Conservation (phyloP, 2,329 filamentous ascomycete species). For the Alternaria longipes region DNA sequence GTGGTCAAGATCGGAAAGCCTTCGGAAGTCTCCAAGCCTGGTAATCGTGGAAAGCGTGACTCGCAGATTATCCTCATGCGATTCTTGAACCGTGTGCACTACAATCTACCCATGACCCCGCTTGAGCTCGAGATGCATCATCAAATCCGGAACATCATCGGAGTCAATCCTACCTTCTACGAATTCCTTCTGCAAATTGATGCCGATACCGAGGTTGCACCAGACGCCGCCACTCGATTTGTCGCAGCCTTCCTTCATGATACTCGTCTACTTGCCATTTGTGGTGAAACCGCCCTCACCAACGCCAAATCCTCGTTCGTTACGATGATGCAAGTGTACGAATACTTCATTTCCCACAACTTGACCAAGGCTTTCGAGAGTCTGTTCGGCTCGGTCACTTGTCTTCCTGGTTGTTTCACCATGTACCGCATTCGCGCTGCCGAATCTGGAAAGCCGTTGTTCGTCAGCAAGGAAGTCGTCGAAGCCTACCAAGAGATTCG, state of each 20-base stretch:
- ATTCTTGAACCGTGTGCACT: conserved; percentile 98
- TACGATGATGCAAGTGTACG: conserved; percentile 99
- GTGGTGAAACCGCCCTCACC: conserved; percentile 91
- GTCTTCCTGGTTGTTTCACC: conserved; percentile 96
- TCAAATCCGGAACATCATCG: conserved; percentile 98
- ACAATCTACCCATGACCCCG: conserved; percentile 95
- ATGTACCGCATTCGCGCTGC: conserved; percentile 98
- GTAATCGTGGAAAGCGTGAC: conserved; percentile 99
- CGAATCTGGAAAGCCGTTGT: conserved; percentile 93
- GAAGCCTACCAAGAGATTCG: conserved; percentile 90
- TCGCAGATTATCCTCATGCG: conserved; percentile 99
- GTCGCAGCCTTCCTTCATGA: conserved; percentile 91
- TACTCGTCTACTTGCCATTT: conserved; percentile 90
- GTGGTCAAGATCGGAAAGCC: conserved; percentile 94
- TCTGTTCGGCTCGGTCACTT: conserved; percentile 96
- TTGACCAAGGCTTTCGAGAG: conserved; percentile 96
- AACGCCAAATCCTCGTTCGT: conserved; percentile 94
- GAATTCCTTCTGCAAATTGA: conserved; percentile 97
- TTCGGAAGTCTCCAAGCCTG: conserved; percentile 76
- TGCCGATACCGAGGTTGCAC: conserved; percentile 92
- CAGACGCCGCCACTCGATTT: conserved; percentile 90
- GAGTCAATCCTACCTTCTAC: conserved; percentile 98
- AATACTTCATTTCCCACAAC: conserved; percentile 99
- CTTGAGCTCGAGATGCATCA: conserved; percentile 98
- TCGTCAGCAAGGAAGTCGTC: conserved; percentile 91